phyloP scores from a whole-genome alignment of 1,139 yeast species.

The Geotrichum reessii region DNA sequence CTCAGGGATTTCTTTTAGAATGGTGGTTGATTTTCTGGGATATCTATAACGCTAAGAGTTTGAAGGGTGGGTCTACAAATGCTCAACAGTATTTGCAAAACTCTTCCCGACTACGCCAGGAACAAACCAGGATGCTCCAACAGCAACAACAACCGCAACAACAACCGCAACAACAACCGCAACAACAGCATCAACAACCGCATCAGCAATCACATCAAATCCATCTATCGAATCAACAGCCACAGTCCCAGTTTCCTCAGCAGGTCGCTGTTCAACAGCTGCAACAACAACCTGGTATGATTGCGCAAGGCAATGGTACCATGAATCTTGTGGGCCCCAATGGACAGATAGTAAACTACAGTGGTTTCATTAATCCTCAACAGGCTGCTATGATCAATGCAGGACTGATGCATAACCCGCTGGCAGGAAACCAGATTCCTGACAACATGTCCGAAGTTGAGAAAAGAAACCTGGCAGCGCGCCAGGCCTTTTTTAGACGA shows the following conservation, averaged over 20 bases:
- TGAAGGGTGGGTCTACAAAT: slow-evolving; percentile 48
- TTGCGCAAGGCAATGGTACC: slow-evolving; percentile 13
- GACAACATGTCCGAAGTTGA: slow-evolving; percentile 30
- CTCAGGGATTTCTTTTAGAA: slow-evolving; percentile 80
- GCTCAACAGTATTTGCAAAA: slow-evolving; percentile 59
- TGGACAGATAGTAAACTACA: slow-evolving; percentile 12
- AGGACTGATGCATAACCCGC: slow-evolving; percentile 12
- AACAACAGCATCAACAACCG: neutral
- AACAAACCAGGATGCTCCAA: slow-evolving; percentile 26
- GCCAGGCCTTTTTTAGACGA: slow-evolving; percentile 11
- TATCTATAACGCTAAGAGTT: slow-evolving; percentile 74
- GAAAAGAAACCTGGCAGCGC: slow-evolving; percentile 23
- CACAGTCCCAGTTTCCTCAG: neutral
- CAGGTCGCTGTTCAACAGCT: neutral
- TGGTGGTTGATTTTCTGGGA: slow-evolving; percentile 99
- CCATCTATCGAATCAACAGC: neutral
- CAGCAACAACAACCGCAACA: neutral
- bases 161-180: neutral
- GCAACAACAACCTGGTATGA: neutral
- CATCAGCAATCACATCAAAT: neutral
- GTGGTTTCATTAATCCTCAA: slow-evolving; percentile 9
- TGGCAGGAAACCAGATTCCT: slow-evolving; percentile 20
- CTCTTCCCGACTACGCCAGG: slow-evolving; percentile 49
- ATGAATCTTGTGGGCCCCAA: slow-evolving; percentile 17
- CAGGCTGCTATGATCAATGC: slow-evolving; percentile 17